Evolutionary conservation across 139 green algal species (phyloP).

Genomic region (Coelastrella sp.): DNA sequence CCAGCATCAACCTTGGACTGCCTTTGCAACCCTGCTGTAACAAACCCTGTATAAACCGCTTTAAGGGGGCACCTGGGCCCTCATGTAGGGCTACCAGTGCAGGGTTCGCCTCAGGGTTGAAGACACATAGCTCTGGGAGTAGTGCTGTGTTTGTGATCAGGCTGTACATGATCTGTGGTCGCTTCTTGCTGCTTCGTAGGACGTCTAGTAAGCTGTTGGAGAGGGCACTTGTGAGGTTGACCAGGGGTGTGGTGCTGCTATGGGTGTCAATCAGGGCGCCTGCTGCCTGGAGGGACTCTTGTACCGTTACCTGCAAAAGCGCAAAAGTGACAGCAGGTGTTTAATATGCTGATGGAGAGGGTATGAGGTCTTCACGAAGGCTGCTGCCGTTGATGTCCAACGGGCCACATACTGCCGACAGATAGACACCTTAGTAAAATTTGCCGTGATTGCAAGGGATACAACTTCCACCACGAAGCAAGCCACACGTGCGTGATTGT

Average conservation of each 20-base stretch:
- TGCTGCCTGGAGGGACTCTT: not conserved
- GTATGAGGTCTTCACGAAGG: too few species aligned
- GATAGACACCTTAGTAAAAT: too few species aligned
- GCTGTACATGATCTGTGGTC: constrained; percentile 43
- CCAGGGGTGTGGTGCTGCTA: not conserved
- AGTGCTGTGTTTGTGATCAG: constrained; percentile 58
- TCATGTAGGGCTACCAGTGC: constrained; percentile 9
- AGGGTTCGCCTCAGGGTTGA: not conserved
- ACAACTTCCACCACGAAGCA: too few species aligned
- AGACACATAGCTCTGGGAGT: constrained; percentile 60
- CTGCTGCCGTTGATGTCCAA: too few species aligned
- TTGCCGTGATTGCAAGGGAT: too few species aligned
- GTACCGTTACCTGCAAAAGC: not conserved
- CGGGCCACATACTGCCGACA: too few species aligned
- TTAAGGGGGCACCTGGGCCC: constrained; percentile 52
- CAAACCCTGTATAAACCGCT: constrained; percentile 55
- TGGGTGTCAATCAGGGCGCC: not conserved
- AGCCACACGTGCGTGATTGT: too few species aligned
- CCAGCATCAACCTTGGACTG: constrained; percentile 47
- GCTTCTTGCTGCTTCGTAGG: constrained; percentile 45
- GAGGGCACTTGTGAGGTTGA: not conserved
- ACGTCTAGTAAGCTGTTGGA: constrained; percentile 44
- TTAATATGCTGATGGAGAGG: too few species aligned
- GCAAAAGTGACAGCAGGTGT: not conserved
- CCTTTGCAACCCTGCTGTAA: constrained; percentile 50